Percentiles rank a stretch among this genome's conserved stretches.
Evolutionary conservation across 352 stramenopile genomes (phyloP).

Genomic region (Phytophthora meadii): DNA sequence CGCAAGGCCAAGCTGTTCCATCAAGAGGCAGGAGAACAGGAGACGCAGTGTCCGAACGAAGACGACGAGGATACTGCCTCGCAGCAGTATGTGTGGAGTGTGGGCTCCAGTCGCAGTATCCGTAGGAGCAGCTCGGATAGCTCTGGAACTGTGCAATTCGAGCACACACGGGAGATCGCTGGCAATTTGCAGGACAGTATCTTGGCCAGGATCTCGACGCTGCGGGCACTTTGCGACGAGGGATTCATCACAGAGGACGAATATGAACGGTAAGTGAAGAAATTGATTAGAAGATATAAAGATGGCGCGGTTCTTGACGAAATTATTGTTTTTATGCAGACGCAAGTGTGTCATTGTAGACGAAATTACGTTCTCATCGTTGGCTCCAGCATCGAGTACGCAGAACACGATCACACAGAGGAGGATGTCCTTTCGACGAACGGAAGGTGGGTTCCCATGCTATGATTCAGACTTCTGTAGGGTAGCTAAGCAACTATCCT

Average conservation of each 20-base stretch:
- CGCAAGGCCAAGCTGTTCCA: conserved; percentile 24
- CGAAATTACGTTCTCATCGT: conserved; percentile 66
- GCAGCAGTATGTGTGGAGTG: conserved; percentile 35
- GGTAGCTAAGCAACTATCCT: too few species aligned
- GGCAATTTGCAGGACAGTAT: conserved; percentile 60
- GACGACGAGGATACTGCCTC: conserved; percentile 6
- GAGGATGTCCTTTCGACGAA: conserved; percentile 39
- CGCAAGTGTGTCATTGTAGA: conserved; percentile 81
- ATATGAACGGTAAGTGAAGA: conserved; percentile 63
- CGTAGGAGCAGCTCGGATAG: conserved; percentile 16
- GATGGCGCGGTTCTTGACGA: neutral
- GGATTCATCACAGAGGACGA: conserved; percentile 83
- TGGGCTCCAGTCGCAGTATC: conserved; percentile 20
- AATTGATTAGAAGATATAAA: neutral
- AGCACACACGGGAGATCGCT: conserved; percentile 49
- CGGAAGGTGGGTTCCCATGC: conserved; percentile 33
- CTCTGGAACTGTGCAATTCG: conserved; percentile 28
- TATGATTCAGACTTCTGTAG: too few species aligned
- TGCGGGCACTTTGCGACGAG: conserved; percentile 78
- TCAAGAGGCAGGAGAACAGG: conserved; percentile 38
- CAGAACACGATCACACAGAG: conserved; percentile 45
- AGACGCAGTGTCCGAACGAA: conserved; percentile 11
- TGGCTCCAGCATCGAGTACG: conserved; percentile 28
- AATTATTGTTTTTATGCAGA: conserved; percentile 33
- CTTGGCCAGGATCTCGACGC: conserved; percentile 72